Conservation (phyloP, 768 basidiomycete species). For the Podaxis sp. region DNA sequence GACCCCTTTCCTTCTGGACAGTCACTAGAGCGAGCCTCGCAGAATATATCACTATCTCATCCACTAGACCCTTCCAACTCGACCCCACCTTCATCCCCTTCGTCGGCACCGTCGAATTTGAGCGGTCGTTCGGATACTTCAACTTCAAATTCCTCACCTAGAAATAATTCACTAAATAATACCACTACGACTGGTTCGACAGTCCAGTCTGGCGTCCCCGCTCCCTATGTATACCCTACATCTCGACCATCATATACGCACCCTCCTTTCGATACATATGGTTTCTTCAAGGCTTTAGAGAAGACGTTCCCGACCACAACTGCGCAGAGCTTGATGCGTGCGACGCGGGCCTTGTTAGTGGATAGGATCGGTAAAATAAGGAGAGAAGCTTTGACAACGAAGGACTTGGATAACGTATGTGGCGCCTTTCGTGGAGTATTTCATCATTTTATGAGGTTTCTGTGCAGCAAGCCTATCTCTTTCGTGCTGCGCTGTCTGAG, state of each 20-base stretch:
- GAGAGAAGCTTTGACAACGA: conserved; percentile 64
- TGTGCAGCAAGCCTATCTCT: conserved; percentile 87
- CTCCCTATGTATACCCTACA: conserved; percentile 7
- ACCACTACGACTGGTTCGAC: background rate
- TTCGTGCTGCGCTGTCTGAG: conserved; percentile 90
- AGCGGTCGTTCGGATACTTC: background rate
- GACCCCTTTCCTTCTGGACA: conserved; percentile 17
- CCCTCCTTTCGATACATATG: conserved; percentile 82
- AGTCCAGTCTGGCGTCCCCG: conserved; percentile 1
- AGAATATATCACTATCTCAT: conserved; percentile 17
- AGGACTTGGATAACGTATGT: conserved; percentile 82
- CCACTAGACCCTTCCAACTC: conserved; percentile 19
- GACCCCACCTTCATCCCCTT: conserved; percentile 13
- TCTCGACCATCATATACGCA: conserved; percentile 41
- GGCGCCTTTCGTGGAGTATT: background rate
- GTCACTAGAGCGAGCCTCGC: background rate
- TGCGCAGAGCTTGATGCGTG: conserved; percentile 79
- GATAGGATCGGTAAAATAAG: conserved; percentile 70
- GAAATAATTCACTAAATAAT: conserved; percentile 3
- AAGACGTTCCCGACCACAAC: conserved; percentile 69
- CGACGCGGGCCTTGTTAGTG: conserved; percentile 73
- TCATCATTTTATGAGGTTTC: background rate
- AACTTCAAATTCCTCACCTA: conserved; percentile 5
- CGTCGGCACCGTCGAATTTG: conserved; percentile 8
- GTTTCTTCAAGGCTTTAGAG: conserved; percentile 68